Conservation (phyloP, 2,329 filamentous ascomycete genomes). For the Dactylellina parvicollis region DNA sequence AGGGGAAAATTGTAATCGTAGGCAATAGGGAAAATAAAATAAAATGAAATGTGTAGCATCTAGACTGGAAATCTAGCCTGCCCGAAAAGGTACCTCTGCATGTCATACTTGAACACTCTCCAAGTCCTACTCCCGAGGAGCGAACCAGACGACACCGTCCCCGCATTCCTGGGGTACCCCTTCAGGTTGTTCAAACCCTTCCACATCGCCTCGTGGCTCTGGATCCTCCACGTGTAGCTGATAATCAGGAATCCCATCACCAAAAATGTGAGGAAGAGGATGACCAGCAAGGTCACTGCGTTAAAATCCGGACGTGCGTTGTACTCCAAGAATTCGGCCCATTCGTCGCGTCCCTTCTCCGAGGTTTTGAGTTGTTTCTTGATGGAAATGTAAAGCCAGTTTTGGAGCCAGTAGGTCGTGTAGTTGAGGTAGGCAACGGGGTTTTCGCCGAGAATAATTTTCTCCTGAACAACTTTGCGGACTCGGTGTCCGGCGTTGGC, state of each 20-base stretch:
- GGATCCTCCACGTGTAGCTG: constrained; percentile 16
- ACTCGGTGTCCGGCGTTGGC: constrained; percentile 39
- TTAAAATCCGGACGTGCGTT: constrained; percentile 31
- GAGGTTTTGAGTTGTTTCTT: constrained; percentile 18
- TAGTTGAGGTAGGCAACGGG: constrained; percentile 52
- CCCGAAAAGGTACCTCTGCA: constrained; percentile 35
- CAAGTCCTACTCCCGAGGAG: constrained; percentile 50
- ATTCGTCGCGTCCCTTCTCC: constrained; percentile 43
- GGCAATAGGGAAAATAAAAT: not conserved
- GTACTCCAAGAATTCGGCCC: constrained; percentile 30
- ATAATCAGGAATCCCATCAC: constrained; percentile 2
- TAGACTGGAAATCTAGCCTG: constrained; percentile 48
- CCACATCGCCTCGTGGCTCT: constrained; percentile 49
- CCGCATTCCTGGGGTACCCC: constrained; percentile 32
- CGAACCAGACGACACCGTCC: constrained; percentile 5
- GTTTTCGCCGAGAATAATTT: constrained; percentile 38
- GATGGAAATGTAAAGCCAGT: constrained; percentile 36
- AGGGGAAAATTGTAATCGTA: not conserved
- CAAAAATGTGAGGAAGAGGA: constrained; percentile 23
- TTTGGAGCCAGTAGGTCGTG: constrained; percentile 46
- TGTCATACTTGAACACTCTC: constrained; percentile 51
- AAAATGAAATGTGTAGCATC: not conserved
- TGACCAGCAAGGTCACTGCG: constrained; percentile 18
- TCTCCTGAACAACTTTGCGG: constrained; percentile 36
- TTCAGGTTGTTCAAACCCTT: constrained; percentile 36